phyloP scores from a whole-genome alignment of 306 rosid species.

The Lathyrus tuberosus region DNA sequence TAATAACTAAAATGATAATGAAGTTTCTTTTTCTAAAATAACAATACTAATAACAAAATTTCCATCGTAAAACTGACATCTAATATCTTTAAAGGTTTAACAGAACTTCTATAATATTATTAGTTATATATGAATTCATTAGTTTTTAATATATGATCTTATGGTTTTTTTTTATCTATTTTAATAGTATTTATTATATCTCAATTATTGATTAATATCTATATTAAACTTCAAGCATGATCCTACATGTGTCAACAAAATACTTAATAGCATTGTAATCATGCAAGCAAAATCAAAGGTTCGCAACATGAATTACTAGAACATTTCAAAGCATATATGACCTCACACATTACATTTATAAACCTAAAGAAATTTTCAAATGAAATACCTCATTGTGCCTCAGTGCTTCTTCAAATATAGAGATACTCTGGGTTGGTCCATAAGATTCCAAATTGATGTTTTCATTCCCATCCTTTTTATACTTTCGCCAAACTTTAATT shows the following conservation, averaged over 20 bases:
- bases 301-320: conserved; percentile 24
- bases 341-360: conserved; percentile 25
- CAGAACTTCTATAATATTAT: not conserved
- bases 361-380: conserved; percentile 20
- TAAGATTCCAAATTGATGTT: conserved; percentile 67
- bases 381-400: conserved; percentile 68
- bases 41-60: not conserved
- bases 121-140: not conserved
- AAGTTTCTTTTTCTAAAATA: not conserved
- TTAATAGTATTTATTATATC: not conserved
- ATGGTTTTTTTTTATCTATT: conserved; percentile 8
- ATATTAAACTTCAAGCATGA: conserved; percentile 25
- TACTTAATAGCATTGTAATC: conserved; percentile 7
- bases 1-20: not conserved
- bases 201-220: conserved; percentile 13
- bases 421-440: conserved; percentile 52
- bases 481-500: conserved; percentile 84
- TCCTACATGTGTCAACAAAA: conserved; percentile 8
- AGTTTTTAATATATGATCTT: not conserved
- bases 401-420: conserved; percentile 75
- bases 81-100: not conserved
- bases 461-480: conserved; percentile 52
- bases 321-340: conserved; percentile 31
- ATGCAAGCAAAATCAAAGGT: conserved; percentile 16
- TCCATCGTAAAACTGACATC: not conserved